These are phyloP conservation scores for Buddleja alternifolia DNA, from an alignment of 257 asterid species.

Conservation along the genomic window DNA sequence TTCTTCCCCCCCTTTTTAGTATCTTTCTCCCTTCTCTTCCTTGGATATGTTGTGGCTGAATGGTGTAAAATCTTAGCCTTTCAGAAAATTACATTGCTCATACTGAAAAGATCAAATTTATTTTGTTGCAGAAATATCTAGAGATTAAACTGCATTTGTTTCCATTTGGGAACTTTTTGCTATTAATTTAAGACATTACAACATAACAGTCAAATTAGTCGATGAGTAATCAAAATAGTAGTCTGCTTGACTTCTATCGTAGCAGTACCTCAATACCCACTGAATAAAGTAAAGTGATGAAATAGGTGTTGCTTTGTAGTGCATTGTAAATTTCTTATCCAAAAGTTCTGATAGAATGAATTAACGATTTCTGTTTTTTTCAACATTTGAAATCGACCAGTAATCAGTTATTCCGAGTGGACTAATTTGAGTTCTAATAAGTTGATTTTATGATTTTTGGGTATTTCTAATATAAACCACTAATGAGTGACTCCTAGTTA, in stretches of 20 bases:
- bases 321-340: conserved; percentile 1
- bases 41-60: neutral
- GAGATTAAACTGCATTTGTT: no score
- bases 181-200: neutral
- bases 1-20: neutral
- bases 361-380: neutral
- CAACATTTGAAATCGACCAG: neutral
- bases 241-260: neutral
- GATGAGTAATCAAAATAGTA: neutral
- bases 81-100: neutral
- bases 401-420: neutral
- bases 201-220: neutral
- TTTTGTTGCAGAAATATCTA: no score
- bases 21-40: neutral
- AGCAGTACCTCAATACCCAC: neutral
- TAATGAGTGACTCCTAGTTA: neutral
- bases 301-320: neutral
- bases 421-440: no score
- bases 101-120: neutral
- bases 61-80: neutral
- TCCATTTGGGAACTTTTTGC: neutral
- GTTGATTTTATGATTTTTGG: no score
- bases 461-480: no score
- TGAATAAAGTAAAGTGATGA: neutral
- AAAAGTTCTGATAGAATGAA: neutral